Conservation (phyloP, 371 early-diverging fungal species). For the Syncephalastrum sp. region DNA sequence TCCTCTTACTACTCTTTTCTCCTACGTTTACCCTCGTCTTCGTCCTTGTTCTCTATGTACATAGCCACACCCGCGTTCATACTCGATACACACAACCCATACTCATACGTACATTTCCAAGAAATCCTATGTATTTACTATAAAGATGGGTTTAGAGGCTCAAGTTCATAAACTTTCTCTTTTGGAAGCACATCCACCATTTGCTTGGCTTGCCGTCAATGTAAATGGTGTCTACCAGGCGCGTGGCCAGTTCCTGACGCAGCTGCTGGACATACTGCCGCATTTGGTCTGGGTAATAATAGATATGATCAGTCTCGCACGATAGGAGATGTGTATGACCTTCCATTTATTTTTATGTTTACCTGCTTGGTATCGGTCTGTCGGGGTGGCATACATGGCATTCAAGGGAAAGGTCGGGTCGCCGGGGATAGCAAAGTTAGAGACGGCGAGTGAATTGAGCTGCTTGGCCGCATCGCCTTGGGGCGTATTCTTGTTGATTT, state of each 20-base stretch:
- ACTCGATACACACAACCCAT: no score
- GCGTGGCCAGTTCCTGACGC: constrained; percentile 82
- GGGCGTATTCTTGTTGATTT: constrained; percentile 61
- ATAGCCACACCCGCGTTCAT: neutral
- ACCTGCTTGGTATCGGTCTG: constrained; percentile 77
- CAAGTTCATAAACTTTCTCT: constrained; percentile 96
- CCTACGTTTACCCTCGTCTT: no score
- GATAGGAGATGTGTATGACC: no score
- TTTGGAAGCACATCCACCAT: constrained; percentile 98
- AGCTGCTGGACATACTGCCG: constrained; percentile 87
- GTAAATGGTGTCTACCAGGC: constrained; percentile 81
- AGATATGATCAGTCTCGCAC: neutral
- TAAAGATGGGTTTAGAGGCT: constrained; percentile 16
- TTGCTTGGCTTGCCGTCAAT: constrained; percentile 85
- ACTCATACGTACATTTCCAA: no score
- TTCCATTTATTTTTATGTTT: constrained; percentile 10
- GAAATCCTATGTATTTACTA: no score
- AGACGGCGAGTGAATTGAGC: constrained; percentile 82
- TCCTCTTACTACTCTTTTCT: no score
- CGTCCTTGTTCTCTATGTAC: neutral
- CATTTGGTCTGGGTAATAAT: constrained; percentile 62
- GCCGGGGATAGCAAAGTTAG: constrained; percentile 91
- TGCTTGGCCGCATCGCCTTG: constrained; percentile 74
- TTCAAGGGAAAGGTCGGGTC: constrained; percentile 91
- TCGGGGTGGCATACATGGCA: constrained; percentile 79